Evolutionary conservation across 352 stramenopile species (phyloP).

Genomic region (Lagenidium sp.): DNA sequence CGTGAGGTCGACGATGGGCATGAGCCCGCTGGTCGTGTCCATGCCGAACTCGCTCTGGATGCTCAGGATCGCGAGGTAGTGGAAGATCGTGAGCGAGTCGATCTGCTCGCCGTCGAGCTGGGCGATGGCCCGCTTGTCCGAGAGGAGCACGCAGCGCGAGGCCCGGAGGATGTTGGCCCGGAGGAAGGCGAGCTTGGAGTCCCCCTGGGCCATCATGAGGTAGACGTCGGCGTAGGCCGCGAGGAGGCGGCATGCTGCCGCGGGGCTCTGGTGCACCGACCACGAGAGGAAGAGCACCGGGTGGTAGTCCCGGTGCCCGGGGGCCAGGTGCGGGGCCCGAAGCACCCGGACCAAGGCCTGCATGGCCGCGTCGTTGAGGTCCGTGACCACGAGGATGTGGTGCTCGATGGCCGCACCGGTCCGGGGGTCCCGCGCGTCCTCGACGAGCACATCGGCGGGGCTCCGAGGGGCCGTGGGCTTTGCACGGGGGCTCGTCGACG

Average conservation of each 20-base stretch:
- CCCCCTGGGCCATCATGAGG: constrained; percentile 35
- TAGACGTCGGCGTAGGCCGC: constrained; percentile 41
- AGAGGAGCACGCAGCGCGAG: constrained; percentile 43
- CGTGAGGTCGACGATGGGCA: constrained; percentile 56
- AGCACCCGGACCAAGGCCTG: constrained; percentile 42
- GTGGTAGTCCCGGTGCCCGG: constrained; percentile 27
- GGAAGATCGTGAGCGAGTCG: constrained; percentile 52
- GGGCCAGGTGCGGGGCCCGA: constrained; percentile 26
- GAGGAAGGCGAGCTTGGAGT: constrained; percentile 48
- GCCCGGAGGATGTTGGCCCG: constrained; percentile 47
- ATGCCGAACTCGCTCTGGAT: constrained; percentile 45
- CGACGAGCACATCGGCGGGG: constrained; percentile 29
- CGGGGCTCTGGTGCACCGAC: constrained; percentile 19
- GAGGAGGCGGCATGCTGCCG: constrained; percentile 15
- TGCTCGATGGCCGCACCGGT: constrained; percentile 21
- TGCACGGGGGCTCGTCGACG: not conserved
- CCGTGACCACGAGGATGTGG: constrained; percentile 54
- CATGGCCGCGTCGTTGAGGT: constrained; percentile 32
- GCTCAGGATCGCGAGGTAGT: constrained; percentile 50
- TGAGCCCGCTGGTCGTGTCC: constrained; percentile 30
- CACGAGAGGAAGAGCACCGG: constrained; percentile 57
- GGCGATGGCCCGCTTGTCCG: constrained; percentile 43
- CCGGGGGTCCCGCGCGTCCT: constrained; percentile 17
- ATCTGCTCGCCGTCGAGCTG: constrained; percentile 49
- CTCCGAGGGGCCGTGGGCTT: not conserved